These are phyloP conservation scores for Moniliella sp. DNA, from an alignment of 1,284 basidiomycete genomes.

Conservation along the genomic window DNA sequence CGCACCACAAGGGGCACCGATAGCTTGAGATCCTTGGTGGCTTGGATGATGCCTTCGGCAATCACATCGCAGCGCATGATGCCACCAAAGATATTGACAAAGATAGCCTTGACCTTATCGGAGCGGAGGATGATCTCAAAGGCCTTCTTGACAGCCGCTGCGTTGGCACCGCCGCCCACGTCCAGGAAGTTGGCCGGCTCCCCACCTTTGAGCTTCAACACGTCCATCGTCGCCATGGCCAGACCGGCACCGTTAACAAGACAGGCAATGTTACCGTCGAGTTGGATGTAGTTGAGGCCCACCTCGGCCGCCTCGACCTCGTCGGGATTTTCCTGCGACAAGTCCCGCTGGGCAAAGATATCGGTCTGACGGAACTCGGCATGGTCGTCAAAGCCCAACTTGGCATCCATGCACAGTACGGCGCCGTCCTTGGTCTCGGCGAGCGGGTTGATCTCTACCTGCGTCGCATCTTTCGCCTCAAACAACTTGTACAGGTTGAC, in stretches of 20 bases:
- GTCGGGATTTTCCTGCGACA: conserved; percentile 81
- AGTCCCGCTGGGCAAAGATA: conserved; percentile 69
- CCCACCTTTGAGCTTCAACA: conserved; percentile 58
- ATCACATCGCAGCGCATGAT: conserved; percentile 86
- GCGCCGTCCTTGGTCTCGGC: conserved; percentile 80
- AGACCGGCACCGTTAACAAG: conserved; percentile 95
- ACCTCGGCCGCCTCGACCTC: conserved; percentile 60
- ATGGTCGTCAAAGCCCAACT: conserved; percentile 97
- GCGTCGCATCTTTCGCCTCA: conserved; percentile 95
- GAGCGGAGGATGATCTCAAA: conserved; percentile 83
- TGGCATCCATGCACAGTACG: conserved; percentile 98
- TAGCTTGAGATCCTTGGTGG: conserved; percentile 70
- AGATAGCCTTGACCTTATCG: conserved; percentile 85
- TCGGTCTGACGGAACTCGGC: conserved; percentile 91
- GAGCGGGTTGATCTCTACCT: conserved; percentile 98
- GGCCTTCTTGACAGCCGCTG: conserved; percentile 95
- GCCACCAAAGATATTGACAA: conserved; percentile 61
- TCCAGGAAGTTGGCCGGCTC: conserved; percentile 98
- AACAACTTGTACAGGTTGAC: conserved; percentile 86
- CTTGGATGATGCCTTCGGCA: conserved; percentile 71
- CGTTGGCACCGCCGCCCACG: conserved; percentile 88
- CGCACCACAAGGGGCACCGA: conserved; percentile 74
- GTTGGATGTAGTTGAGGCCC: conserved; percentile 95
- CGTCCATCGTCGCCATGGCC: conserved; percentile 99
- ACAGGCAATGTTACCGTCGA: conserved; percentile 91